These are phyloP conservation scores for Sporisorium reilianum DNA, from an alignment of 1,284 basidiomycete species.

Conservation along the genomic window DNA sequence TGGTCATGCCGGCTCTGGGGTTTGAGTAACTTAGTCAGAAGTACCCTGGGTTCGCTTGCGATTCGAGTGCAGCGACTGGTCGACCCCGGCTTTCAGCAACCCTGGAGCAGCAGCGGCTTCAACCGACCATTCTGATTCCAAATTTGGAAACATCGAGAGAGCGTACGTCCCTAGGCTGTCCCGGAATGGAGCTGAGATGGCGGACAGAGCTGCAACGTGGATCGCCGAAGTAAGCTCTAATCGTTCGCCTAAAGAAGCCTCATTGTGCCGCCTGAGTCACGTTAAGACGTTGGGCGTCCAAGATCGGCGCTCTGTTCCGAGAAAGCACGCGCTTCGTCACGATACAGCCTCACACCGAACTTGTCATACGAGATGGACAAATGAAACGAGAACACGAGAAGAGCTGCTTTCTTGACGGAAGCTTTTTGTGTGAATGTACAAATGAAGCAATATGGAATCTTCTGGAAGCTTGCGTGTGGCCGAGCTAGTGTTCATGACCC, in stretches of 20 bases:
- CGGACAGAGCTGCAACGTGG: neutral
- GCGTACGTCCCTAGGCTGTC: too few relatives aligned
- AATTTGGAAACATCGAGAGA: too few relatives aligned
- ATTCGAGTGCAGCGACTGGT: too few relatives aligned
- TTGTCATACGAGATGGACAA: neutral
- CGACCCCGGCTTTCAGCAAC: too few relatives aligned
- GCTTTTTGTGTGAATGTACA: conserved; percentile 4
- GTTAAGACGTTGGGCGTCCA: neutral
- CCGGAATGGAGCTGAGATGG: neutral
- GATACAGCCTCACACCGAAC: neutral
- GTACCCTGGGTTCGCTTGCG: too few relatives aligned
- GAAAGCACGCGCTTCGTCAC: neutral
- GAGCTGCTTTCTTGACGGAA: conserved; percentile 1
- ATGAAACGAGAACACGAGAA: neutral
- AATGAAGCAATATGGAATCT: neutral
- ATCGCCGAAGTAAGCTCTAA: neutral
- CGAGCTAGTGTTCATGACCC: conserved; percentile 36
- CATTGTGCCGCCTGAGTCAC: neutral
- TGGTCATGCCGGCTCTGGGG: neutral
- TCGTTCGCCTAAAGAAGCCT: neutral
- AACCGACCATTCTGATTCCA: too few relatives aligned
- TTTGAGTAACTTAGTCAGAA: too few relatives aligned
- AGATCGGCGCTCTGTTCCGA: neutral
- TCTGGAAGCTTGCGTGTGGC: neutral
- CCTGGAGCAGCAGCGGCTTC: too few relatives aligned